phyloP scores from a whole-genome alignment of 306 rosid species.

The Gleditsia sinensis region DNA sequence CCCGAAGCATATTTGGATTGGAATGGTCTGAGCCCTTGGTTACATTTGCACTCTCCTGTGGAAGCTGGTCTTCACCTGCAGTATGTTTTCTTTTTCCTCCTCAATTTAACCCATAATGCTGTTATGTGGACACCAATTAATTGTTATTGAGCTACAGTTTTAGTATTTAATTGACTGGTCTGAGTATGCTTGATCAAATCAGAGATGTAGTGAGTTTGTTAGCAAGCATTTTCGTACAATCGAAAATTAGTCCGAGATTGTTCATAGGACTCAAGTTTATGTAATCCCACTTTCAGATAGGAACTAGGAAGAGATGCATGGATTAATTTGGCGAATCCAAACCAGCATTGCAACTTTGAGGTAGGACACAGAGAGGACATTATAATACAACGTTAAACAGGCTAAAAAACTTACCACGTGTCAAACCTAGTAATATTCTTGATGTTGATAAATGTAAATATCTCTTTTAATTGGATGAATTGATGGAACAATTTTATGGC shows the following conservation, averaged over 20 bases:
- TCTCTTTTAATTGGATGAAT: constrained; percentile 2
- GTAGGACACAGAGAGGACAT: background rate
- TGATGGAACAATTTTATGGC: constrained; percentile 10
- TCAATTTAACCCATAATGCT: background rate
- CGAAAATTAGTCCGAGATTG: background rate
- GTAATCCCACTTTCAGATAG: background rate
- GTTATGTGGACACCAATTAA: background rate
- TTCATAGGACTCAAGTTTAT: background rate
- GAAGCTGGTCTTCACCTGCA: constrained; percentile 99
- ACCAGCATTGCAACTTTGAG: too few species aligned
- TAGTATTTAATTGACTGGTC: background rate
- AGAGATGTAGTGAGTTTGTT: background rate
- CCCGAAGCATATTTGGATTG: constrained; percentile 72
- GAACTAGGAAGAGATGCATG: background rate
- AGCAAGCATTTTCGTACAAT: background rate
- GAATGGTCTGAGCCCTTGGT: constrained; percentile 94
- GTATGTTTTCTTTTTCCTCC: constrained; percentile 51
- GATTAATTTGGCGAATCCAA: background rate
- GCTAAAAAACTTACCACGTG: background rate
- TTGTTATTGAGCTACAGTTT: background rate
- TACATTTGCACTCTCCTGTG: constrained; percentile 96
- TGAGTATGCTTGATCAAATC: background rate
- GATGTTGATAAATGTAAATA: background rate
- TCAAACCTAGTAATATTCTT: too few species aligned
- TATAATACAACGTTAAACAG: background rate